phyloP scores from a whole-genome alignment of 2,329 filamentous ascomycete genomes.

The Neonectria magnoliae region DNA sequence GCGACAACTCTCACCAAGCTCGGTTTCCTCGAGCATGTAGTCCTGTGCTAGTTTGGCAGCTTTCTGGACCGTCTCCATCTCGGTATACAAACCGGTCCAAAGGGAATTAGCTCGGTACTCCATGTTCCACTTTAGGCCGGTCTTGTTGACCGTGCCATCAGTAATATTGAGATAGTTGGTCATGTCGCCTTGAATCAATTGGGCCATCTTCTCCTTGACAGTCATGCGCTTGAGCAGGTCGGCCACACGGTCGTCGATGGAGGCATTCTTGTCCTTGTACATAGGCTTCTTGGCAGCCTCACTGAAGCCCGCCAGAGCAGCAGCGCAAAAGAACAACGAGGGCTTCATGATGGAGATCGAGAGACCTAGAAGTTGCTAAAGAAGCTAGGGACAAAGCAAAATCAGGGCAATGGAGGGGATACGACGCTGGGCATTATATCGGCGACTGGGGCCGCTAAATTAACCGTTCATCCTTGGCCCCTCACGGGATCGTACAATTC shows the following conservation, averaged over 20 bases:
- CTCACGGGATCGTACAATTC: conserved; percentile 18
- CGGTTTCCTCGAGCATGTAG: conserved; percentile 66
- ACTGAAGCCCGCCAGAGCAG: conserved; percentile 36
- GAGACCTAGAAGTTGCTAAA: conserved; percentile 15
- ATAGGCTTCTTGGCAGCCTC: conserved; percentile 49
- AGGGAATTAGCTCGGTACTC: conserved; percentile 72
- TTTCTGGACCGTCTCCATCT: conserved; percentile 69
- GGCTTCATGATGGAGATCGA: conserved; percentile 43
- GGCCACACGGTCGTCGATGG: conserved; percentile 70
- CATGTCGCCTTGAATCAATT: conserved; percentile 76
- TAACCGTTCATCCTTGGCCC: conserved; percentile 32
- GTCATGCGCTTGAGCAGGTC: conserved; percentile 80
- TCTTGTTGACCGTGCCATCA: conserved; percentile 72
- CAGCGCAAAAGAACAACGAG: conserved; percentile 36
- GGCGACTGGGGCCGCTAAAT: conserved; percentile 20
- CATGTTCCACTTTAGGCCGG: conserved; percentile 74
- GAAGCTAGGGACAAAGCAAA: conserved; percentile 5
- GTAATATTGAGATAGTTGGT: conserved; percentile 78
- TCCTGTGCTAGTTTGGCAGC: conserved; percentile 74
- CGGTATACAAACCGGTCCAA: conserved; percentile 75
- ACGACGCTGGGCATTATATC: conserved; percentile 15
- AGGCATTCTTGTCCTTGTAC: conserved; percentile 72
- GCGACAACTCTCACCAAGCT: conserved; percentile 39
- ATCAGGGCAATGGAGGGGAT: neutral
- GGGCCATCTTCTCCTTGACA: conserved; percentile 76